A percentile compares a stretch with the other conserved stretches of the same genome.
Evolutionary conservation across 2,329 filamentous ascomycete genomes (phyloP).

Genomic region (Ophiostoma pallidulum): DNA sequence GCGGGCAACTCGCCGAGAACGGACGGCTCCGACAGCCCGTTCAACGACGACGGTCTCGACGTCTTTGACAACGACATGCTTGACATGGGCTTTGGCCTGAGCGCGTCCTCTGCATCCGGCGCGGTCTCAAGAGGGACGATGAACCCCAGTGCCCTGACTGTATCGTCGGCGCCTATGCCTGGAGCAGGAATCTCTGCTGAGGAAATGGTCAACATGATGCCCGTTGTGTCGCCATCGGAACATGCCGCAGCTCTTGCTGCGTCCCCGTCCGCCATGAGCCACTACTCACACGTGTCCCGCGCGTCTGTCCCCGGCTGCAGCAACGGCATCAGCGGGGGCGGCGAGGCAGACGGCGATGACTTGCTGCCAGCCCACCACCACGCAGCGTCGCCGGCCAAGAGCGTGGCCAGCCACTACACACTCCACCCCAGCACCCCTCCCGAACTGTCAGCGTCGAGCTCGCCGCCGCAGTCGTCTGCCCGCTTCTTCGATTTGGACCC

Average conservation of each 20-base stretch:
- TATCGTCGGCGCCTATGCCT: constrained; percentile 33
- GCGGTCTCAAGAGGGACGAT: constrained; percentile 20
- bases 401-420: constrained; percentile 41
- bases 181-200: constrained; percentile 13
- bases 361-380: constrained; percentile 18
- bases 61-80: constrained; percentile 34
- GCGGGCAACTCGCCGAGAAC: constrained; percentile 42
- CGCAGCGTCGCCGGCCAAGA: constrained; percentile 43
- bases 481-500: constrained; percentile 40
- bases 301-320: constrained; percentile 22
- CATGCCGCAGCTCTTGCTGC: constrained; percentile 24
- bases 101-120: constrained; percentile 9
- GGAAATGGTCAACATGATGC: constrained; percentile 20
- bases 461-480: constrained; percentile 36
- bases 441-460: constrained; percentile 51
- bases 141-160: constrained; percentile 28
- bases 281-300: constrained; percentile 39
- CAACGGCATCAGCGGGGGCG: constrained; percentile 7
- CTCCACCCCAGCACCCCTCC: constrained; percentile 37
- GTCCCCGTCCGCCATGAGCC: constrained; percentile 38
- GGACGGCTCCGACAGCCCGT: constrained; percentile 33
- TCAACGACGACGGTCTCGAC: constrained; percentile 27
- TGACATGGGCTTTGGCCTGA: constrained; percentile 12
- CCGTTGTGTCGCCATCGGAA: constrained; percentile 18
- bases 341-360: constrained; percentile 11